Conservation (phyloP, 2,329 filamentous ascomycete species). For the Aspergillus neoniger region DNA sequence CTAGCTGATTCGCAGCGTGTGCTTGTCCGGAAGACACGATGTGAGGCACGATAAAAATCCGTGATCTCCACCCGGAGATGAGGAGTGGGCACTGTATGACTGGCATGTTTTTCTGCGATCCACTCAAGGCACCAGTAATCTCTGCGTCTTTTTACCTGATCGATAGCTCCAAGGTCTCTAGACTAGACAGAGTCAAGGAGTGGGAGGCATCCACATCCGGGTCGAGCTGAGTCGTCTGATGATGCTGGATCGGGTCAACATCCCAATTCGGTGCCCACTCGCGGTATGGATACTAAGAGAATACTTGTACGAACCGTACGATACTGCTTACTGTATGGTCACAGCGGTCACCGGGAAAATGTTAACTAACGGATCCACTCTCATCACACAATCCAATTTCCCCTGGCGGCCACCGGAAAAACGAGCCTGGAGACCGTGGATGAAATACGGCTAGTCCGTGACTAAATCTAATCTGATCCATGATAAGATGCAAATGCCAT, state of each 20-base stretch:
- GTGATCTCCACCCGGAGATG: not conserved
- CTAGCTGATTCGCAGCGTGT: not conserved
- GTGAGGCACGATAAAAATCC: not conserved
- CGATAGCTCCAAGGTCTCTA: too few relatives aligned
- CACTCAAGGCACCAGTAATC: not conserved
- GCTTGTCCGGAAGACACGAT: not conserved
- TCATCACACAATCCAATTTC: not conserved
- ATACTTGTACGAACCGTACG: not conserved
- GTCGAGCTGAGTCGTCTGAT: not conserved
- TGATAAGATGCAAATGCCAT: not conserved
- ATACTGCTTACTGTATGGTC: not conserved
- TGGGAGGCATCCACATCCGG: not conserved
- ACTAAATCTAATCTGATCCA: constrained; percentile 1
- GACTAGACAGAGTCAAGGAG: too few relatives aligned
- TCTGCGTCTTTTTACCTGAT: not conserved
- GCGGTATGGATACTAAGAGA: not conserved
- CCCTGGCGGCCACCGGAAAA: not conserved
- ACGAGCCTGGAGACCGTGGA: not conserved
- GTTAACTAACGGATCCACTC: not conserved
- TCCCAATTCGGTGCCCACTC: not conserved
- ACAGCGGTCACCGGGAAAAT: not conserved
- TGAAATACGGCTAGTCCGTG: not conserved
- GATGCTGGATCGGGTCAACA: not conserved
- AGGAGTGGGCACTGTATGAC: not conserved
- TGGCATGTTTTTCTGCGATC: not conserved